These are phyloP conservation scores for Cutaneotrichosporon mucoides DNA, from an alignment of 1,284 basidiomycete genomes.

Conservation along the genomic window DNA sequence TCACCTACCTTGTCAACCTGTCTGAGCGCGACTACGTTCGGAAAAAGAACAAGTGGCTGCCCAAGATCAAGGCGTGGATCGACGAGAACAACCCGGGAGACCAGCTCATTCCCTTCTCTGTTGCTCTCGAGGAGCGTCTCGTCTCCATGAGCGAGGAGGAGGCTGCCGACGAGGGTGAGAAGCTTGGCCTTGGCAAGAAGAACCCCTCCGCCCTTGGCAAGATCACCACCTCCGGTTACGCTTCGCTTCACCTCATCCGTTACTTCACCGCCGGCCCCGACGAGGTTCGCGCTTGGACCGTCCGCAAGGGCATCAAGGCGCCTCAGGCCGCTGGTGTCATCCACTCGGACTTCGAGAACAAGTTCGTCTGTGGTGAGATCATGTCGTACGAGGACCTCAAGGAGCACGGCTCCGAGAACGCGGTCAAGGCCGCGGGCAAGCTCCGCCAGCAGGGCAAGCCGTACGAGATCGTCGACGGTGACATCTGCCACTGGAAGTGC, in stretches of 20 bases:
- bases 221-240: constrained; percentile 89
- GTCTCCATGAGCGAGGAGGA: constrained; percentile 61
- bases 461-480: constrained; percentile 54
- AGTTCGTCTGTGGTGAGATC: constrained; percentile 99
- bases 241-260: constrained; percentile 82
- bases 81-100: constrained; percentile 97
- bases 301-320: constrained; percentile 87
- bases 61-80: constrained; percentile 99
- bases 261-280: constrained; percentile 97
- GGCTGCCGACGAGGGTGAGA: constrained; percentile 71
- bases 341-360: constrained; percentile 68
- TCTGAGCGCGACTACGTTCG: constrained; percentile 92
- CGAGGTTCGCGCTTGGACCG: constrained; percentile 98
- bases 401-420: constrained; percentile 82
- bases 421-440: constrained; percentile 94
- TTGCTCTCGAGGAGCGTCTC: constrained; percentile 90
- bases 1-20: constrained; percentile 97
- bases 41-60: constrained; percentile 99
- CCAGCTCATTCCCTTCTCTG: constrained; percentile 93
- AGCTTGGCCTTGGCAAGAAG: constrained; percentile 41
- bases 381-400: constrained; percentile 89
- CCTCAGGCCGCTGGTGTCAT: constrained; percentile 98
- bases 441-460: constrained; percentile 95
- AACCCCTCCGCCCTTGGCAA: constrained; percentile 68
- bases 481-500: constrained; percentile 50